A percentile compares a stretch with the other conserved stretches of the same genome.
Evolutionary conservation across 2,329 filamentous ascomycete genomes (phyloP).

Genomic region (Claviceps purpurea): DNA sequence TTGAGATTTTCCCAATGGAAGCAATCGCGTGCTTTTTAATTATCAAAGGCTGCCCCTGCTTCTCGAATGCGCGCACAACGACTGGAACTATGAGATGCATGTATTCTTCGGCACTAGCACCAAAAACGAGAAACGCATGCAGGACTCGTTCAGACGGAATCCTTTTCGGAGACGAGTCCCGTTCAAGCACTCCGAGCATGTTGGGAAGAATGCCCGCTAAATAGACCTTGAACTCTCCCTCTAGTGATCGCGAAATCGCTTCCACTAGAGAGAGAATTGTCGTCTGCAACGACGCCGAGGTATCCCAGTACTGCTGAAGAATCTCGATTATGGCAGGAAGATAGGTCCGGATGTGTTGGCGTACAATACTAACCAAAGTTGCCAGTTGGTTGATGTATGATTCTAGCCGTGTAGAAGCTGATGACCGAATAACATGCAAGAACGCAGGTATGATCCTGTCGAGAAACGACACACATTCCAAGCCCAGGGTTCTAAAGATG

Average conservation of each 20-base stretch:
- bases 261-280: slow-evolving; percentile 90
- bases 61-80: slow-evolving; percentile 89
- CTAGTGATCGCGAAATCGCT: slow-evolving; percentile 81
- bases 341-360: slow-evolving; percentile 89
- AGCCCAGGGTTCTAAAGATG: slow-evolving; percentile 88
- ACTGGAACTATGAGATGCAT: slow-evolving; percentile 98
- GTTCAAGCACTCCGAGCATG: slow-evolving; percentile 89
- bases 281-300: slow-evolving; percentile 65
- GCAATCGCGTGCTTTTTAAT: slow-evolving; percentile 86
- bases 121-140: slow-evolving; percentile 91
- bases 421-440: slow-evolving; percentile 73
- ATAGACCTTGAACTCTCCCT: slow-evolving; percentile 97
- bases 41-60: slow-evolving; percentile 63
- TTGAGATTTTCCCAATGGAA: slow-evolving; percentile 83
- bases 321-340: slow-evolving; percentile 76
- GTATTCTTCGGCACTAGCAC: slow-evolving; percentile 90
- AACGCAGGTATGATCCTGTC: slow-evolving; percentile 92
- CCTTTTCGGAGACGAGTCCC: slow-evolving; percentile 64
- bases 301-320: slow-evolving; percentile 82
- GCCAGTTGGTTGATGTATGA: slow-evolving; percentile 97
- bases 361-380: slow-evolving; percentile 84
- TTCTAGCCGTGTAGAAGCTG: slow-evolving; percentile 65
- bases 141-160: slow-evolving; percentile 78
- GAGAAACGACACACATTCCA: slow-evolving; percentile 93
- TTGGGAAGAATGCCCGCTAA: slow-evolving; percentile 76